Evolutionary conservation across 352 stramenopile species (phyloP).

Genomic region (Phytophthora cactorum): DNA sequence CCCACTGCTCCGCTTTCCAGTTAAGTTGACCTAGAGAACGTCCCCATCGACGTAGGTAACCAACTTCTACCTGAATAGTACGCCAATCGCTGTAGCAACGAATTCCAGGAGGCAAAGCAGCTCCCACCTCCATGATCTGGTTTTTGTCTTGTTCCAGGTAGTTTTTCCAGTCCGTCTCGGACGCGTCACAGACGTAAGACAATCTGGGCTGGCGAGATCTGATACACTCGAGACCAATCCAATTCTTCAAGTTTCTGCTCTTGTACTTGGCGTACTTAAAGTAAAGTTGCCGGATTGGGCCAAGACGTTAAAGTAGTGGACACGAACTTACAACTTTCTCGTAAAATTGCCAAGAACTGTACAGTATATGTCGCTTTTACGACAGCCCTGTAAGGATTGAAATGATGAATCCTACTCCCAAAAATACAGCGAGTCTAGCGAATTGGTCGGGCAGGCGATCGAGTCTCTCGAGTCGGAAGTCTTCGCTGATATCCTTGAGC

Average conservation of each 20-base stretch:
- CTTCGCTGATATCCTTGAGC: constrained; percentile 74
- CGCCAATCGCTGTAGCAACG: too few species aligned
- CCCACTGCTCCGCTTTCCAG: neutral
- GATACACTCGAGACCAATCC: neutral
- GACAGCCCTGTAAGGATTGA: constrained; percentile 61
- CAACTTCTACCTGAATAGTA: too few species aligned
- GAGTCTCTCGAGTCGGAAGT: constrained; percentile 73
- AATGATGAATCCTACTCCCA: constrained; percentile 55
- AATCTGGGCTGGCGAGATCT: neutral
- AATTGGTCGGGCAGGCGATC: constrained; percentile 62
- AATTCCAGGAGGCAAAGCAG: too few species aligned
- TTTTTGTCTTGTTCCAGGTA: neutral
- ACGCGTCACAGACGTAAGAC: constrained; percentile 1
- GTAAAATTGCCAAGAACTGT: neutral
- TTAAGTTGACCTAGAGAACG: neutral
- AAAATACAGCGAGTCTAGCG: constrained; percentile 45
- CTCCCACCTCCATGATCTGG: too few species aligned
- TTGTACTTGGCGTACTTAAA: neutral
- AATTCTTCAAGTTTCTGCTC: neutral
- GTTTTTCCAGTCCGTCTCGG: neutral
- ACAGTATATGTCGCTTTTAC: constrained; percentile 9
- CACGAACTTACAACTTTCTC: too few species aligned
- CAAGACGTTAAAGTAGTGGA: too few species aligned
- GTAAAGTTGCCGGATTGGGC: neutral
- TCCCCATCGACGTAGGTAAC: neutral